These are phyloP conservation scores for Malus sylvestris DNA, from an alignment of 306 rosid genomes.

Conservation along the genomic window DNA sequence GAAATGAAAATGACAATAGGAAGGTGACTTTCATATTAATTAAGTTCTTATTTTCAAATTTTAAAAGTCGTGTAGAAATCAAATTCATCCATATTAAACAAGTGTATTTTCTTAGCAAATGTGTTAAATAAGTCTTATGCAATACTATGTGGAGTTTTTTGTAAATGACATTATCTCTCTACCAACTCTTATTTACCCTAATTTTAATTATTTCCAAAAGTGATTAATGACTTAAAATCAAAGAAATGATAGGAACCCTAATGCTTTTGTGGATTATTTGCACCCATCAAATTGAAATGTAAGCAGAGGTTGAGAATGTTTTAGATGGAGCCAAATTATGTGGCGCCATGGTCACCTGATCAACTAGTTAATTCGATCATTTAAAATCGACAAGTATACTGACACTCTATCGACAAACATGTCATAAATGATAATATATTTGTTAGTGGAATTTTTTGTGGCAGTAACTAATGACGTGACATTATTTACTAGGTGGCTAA, in stretches of 20 bases:
- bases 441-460: no score
- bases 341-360: fast-evolving
- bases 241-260: neutral
- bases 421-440: no score
- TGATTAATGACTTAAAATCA: neutral
- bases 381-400: no score
- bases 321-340: no score
- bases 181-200: neutral
- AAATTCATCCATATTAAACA: neutral
- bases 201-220: neutral
- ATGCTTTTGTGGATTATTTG: no score
- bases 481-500: no score
- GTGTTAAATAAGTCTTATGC: neutral
- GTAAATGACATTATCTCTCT: neutral
- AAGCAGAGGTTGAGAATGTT: no score
- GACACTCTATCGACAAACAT: no score
- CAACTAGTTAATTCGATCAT: no score
- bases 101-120: neutral
- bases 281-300: no score
- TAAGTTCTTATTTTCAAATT: neutral
- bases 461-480: no score
- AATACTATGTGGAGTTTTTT: neutral
- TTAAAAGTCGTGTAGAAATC: neutral
- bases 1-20: conserved; percentile 17
- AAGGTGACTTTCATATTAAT: neutral